Conservation (phyloP, 2,329 filamentous ascomycete species). For the Fusarium citri region DNA sequence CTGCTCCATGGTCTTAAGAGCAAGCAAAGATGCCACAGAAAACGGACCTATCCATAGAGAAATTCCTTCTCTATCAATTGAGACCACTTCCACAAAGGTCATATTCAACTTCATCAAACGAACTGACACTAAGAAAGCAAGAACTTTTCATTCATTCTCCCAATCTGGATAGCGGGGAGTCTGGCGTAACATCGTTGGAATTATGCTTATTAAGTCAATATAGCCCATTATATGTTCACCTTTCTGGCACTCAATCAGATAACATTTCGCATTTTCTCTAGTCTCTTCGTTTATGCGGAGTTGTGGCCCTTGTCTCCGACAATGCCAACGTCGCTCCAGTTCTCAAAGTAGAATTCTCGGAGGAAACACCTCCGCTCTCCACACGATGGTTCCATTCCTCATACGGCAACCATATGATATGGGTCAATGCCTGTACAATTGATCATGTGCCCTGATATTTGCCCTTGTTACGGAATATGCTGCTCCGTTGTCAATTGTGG, state of each 20-base stretch:
- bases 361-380: slow-evolving; percentile 24
- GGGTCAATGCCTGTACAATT: not conserved
- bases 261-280: too few species aligned
- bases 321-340: not conserved
- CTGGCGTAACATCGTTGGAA: not conserved
- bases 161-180: not conserved
- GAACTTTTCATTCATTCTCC: too few species aligned
- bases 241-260: too few species aligned
- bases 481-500: slow-evolving; percentile 23
- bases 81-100: too few species aligned
- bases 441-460: slow-evolving; percentile 15
- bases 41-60: too few species aligned
- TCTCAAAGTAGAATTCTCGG: slow-evolving; percentile 26
- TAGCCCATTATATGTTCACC: not conserved
- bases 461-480: slow-evolving; percentile 2
- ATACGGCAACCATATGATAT: not conserved
- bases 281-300: not conserved
- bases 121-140: too few species aligned
- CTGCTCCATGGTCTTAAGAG: too few species aligned
- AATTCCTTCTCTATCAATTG: too few species aligned
- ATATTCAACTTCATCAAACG: too few species aligned
- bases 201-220: not conserved
- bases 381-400: slow-evolving; percentile 3
- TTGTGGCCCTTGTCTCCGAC: slow-evolving; percentile 25
- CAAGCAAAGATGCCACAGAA: too few species aligned